Evolutionary conservation across 306 rosid species (phyloP).

Genomic region (Lupinus albus): DNA sequence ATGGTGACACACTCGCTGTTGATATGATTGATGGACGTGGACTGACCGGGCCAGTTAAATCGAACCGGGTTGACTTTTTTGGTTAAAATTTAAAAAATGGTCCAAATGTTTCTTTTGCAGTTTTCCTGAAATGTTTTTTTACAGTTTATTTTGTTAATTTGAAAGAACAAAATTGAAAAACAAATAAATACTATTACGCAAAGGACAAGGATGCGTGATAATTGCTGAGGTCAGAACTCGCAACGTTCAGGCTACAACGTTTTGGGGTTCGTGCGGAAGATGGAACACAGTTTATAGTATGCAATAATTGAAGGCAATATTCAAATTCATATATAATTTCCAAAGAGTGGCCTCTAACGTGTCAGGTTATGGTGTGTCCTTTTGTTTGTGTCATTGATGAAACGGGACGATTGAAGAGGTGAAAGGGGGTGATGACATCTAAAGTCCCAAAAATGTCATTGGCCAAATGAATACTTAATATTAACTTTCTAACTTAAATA

Average conservation of each 20-base stretch:
- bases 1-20: constrained; percentile 39
- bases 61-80: constrained; percentile 51
- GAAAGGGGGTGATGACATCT: no score
- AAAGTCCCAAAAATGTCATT: no score
- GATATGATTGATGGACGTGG: constrained; percentile 4
- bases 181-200: neutral
- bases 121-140: constrained; percentile 8
- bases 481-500: no score
- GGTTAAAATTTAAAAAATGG: constrained; percentile 21
- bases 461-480: no score
- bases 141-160: no score
- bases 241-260: constrained; percentile 52
- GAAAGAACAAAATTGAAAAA: neutral
- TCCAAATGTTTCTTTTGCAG: constrained; percentile 13
- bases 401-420: no score
- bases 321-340: neutral
- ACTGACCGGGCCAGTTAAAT: constrained; percentile 39
- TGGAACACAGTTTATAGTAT: constrained; percentile 1
- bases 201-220: constrained; percentile 56
- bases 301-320: constrained; percentile 23
- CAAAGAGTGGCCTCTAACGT: constrained; percentile 11
- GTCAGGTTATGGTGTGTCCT: constrained; percentile 24
- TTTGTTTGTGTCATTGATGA: neutral
- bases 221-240: constrained; percentile 49
- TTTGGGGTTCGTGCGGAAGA: constrained; percentile 33